Conservation (phyloP, 441 rosid genomes). For the Pelargonium fulgidum region DNA sequence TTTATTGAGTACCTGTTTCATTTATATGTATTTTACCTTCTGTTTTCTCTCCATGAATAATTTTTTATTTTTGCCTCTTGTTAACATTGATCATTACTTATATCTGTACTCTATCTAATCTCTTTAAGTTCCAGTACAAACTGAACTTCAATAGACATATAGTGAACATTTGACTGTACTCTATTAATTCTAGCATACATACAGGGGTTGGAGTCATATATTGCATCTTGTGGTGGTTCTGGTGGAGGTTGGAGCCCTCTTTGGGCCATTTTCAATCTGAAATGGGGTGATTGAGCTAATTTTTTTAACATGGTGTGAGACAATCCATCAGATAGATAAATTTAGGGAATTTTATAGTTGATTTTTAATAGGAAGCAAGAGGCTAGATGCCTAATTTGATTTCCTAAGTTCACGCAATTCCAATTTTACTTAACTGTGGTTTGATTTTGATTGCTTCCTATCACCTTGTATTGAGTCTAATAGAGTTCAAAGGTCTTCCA, state of each 20-base stretch:
- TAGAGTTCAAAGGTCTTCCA: not conserved
- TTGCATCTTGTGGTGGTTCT: not conserved
- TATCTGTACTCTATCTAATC: not conserved
- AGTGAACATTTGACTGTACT: not conserved
- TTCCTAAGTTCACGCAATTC: not conserved
- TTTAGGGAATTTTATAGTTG: not conserved
- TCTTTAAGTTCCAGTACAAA: not conserved
- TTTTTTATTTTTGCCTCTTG: not conserved
- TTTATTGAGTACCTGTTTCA: not conserved
- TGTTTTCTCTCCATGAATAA: not conserved
- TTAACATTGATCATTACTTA: not conserved
- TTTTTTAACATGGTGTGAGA: not conserved
- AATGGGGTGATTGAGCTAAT: not conserved
- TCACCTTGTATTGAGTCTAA: not conserved
- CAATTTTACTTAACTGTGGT: not conserved
- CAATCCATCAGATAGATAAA: not conserved
- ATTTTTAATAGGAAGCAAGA: not conserved
- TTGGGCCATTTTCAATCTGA: not conserved
- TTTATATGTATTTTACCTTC: not conserved
- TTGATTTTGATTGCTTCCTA: slow-evolving; percentile 5
- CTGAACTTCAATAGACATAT: not conserved
- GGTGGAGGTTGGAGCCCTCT: not conserved
- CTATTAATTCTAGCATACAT: not conserved
- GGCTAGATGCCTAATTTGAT: not conserved
- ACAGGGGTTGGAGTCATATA: not conserved